Base-by-base conservation (phyloP, 106 monocot genomes). In the Alisma plantagoaquatica region DNA sequence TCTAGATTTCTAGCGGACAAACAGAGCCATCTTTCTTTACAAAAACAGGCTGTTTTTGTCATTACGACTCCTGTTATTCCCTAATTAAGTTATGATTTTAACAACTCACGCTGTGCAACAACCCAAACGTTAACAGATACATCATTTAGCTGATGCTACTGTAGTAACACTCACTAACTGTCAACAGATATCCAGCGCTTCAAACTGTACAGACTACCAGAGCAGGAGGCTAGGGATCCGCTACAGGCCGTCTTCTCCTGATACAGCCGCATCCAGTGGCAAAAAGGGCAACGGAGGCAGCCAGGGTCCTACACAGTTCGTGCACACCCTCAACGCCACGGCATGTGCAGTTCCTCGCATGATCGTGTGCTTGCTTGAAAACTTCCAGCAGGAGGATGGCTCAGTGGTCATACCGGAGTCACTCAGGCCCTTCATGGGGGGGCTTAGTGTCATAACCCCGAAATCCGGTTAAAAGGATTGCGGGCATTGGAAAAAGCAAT, bases 131-230 rank as follows among this genome's bases (percentile, higher is more conserved):
- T n/a, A n/a, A n/a, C n/a, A n/a, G n/a, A n/a, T n/a, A n/a, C n/a
- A n/a, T n/a, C n/a, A n/a, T n/a, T n/a, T n/a, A n/a, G n/a, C n/a
- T n/a, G n/a, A n/a, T n/a, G n/a, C n/a, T n/a, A n/a, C n/a, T n/a
- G n/a, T n/a, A n/a, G n/a, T n/a, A n/a, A n/a, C n/a, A n/a, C n/a
- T n/a, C n/a, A n/a, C n/a, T n/a, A 7, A 14, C 35, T 51, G 25
- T 49, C 35, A 33, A 59, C 71, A 98, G 89, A 79, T 98, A 63
- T 98, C 96, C 10, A 98, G 96, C 42, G 96, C 89, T 9, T 98
- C 96, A 55, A 89, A 98, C 27, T 98, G 96, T 66, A 98, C 89
- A 14, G 96, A 98, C 45, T 98, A 89, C 57, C 96, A 98, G 59
- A 98, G 96, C 62, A 56, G 96, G 48, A 70, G 96, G 31, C 72